Evolutionary conservation across 1,139 yeast genomes (phyloP).

Genomic region (Scheffersomyces cryptocercus): DNA sequence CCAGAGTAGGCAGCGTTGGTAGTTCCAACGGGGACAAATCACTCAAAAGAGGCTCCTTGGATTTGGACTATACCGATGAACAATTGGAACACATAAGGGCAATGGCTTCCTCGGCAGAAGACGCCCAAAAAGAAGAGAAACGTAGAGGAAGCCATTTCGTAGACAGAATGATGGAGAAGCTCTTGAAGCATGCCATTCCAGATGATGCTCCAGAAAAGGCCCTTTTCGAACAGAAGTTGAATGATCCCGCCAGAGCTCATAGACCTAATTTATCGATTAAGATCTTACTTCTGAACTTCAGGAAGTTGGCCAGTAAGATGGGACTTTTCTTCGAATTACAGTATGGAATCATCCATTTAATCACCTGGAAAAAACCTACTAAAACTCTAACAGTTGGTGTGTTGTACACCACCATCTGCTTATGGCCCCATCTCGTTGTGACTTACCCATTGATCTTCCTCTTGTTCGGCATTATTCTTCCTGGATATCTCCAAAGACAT

Average conservation of each 20-base stretch:
- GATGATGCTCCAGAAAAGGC: slow-evolving; percentile 48
- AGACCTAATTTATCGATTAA: slow-evolving; percentile 54
- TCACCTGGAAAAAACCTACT: slow-evolving; percentile 66
- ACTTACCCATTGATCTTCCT: slow-evolving; percentile 63
- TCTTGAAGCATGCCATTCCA: slow-evolving; percentile 51
- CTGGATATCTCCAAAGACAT: slow-evolving; percentile 72
- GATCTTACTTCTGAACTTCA: slow-evolving; percentile 50
- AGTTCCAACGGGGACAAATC: slow-evolving; percentile 5
- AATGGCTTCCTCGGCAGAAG: slow-evolving; percentile 29
- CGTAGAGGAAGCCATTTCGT: slow-evolving; percentile 46
- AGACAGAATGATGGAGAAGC: slow-evolving; percentile 56
- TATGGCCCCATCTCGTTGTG: slow-evolving; percentile 70
- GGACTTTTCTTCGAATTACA: slow-evolving; percentile 55
- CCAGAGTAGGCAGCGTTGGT: slow-evolving; percentile 27
- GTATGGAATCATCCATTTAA: slow-evolving; percentile 52
- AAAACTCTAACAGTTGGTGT: slow-evolving; percentile 55
- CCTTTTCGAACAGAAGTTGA: slow-evolving; percentile 41
- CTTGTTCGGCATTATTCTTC: slow-evolving; percentile 61
- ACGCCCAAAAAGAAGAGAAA: slow-evolving; percentile 12
- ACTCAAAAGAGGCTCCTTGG: slow-evolving; percentile 9
- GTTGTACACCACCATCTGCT: slow-evolving; percentile 57
- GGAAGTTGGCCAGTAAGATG: slow-evolving; percentile 53
- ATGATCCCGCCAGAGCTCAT: slow-evolving; percentile 45
- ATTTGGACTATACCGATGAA: slow-evolving; percentile 12
- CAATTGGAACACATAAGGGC: slow-evolving; percentile 18